phyloP scores from a whole-genome alignment of 306 rosid genomes.

The Pachyrhizus erosus region DNA sequence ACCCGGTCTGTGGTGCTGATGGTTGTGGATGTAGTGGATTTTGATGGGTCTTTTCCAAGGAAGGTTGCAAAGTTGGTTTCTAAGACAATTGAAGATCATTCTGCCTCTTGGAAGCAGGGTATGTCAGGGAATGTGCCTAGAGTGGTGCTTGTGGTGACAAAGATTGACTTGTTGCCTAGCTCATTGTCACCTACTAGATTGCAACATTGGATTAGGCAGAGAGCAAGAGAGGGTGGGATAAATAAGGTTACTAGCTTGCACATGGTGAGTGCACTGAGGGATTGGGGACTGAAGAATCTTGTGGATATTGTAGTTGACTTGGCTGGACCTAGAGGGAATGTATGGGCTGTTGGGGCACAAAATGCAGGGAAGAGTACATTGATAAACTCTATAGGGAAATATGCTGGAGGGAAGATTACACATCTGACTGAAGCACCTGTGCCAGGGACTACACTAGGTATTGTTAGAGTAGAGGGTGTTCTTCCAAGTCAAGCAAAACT shows the following conservation, averaged over 20 bases:
- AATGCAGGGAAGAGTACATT: slow-evolving; percentile 96
- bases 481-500: slow-evolving; percentile 80
- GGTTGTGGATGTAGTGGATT: slow-evolving; percentile 87
- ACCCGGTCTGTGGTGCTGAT: slow-evolving; percentile 81
- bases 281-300: slow-evolving; percentile 88
- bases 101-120: slow-evolving; percentile 78
- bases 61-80: slow-evolving; percentile 81
- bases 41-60: slow-evolving; percentile 88
- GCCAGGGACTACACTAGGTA: slow-evolving; percentile 93
- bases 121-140: slow-evolving; percentile 90
- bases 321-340: slow-evolving; percentile 88
- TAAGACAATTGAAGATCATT: slow-evolving; percentile 72
- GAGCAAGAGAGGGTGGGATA: slow-evolving; percentile 89
- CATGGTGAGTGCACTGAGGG: slow-evolving; percentile 81
- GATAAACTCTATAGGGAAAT: slow-evolving; percentile 76
- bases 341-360: slow-evolving; percentile 96
- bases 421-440: slow-evolving; percentile 95
- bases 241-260: slow-evolving; percentile 86
- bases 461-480: slow-evolving; percentile 92
- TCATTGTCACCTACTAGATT: slow-evolving; percentile 76
- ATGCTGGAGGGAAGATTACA: slow-evolving; percentile 66
- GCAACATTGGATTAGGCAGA: slow-evolving; percentile 90
- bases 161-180: slow-evolving; percentile 78
- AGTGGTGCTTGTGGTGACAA: slow-evolving; percentile 82
- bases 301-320: slow-evolving; percentile 69